phyloP scores from a whole-genome alignment of 129 eudicot genomes.

The Pulicaria dysenterica region DNA sequence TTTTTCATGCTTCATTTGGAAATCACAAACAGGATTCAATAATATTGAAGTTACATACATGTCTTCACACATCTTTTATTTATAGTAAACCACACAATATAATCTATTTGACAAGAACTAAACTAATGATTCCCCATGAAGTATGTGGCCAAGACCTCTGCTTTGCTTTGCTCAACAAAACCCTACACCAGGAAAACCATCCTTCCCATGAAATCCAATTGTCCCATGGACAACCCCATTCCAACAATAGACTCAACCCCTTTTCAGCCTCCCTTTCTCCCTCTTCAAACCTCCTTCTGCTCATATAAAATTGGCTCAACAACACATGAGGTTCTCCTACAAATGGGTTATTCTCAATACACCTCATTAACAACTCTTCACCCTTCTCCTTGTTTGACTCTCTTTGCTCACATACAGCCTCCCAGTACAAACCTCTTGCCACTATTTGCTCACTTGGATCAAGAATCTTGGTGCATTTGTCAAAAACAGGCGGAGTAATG shows the following conservation, averaged over 20 bases:
- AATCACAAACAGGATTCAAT: no score
- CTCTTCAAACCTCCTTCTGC: conserved; percentile 72
- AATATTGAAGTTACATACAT: no score
- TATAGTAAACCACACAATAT: no score
- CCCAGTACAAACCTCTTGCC: conserved; percentile 82
- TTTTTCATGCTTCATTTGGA: no score
- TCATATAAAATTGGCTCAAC: conserved; percentile 65
- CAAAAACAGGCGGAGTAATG: conserved; percentile 69
- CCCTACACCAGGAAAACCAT: conserved; percentile 94
- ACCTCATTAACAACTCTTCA: conserved; percentile 55
- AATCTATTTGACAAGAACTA: conserved; percentile 64
- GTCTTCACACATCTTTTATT: no score
- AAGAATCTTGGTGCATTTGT: conserved; percentile 62
- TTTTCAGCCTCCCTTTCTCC: conserved; percentile 60
- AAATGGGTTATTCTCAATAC: conserved; percentile 79
- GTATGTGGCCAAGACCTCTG: conserved; percentile 80
- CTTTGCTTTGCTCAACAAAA: conserved; percentile 71
- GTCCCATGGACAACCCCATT: conserved; percentile 99
- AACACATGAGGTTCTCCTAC: conserved; percentile 89
- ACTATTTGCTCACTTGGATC: conserved; percentile 60
- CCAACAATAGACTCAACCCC: conserved; percentile 68
- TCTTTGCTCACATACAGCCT: conserved; percentile 56
- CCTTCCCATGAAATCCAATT: conserved; percentile 95
- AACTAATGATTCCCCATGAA: conserved; percentile 80
- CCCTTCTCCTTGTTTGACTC: conserved; percentile 39